Conservation (phyloP, 179 eudicot species). For the Silene coronaria region DNA sequence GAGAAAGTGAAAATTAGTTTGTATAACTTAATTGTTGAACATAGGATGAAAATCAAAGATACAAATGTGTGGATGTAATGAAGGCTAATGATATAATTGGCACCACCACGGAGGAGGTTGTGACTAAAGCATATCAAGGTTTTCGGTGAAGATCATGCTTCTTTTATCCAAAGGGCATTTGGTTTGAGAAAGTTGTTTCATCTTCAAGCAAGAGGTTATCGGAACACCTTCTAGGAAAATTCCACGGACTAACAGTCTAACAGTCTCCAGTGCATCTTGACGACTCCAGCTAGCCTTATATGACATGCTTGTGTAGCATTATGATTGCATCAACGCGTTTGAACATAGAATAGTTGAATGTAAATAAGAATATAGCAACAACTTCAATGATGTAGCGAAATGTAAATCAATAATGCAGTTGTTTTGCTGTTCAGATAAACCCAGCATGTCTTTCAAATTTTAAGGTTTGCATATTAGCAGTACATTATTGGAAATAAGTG, state of each 20-base stretch:
- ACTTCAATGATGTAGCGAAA: no score
- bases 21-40: background rate
- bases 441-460: no score
- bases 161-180: background rate
- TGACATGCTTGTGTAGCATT: no score
- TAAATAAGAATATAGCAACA: no score
- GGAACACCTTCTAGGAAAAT: background rate
- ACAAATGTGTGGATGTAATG: conserved; percentile 55
- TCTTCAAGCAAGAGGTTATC: background rate
- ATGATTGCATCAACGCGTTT: no score
- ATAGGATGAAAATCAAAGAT: conserved; percentile 65
- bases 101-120: conserved; percentile 85
- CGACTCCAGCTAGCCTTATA: background rate
- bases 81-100: conserved; percentile 89
- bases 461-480: no score
- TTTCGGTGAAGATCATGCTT: conserved; percentile 6
- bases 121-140: conserved; percentile 49
- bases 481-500: no score
- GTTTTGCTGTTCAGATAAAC: no score
- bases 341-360: no score
- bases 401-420: no score
- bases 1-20: background rate
- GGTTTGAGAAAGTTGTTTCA: background rate
- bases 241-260: no score
- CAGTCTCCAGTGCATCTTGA: background rate